These are phyloP conservation scores for Lentinula aciculospora DNA, from an alignment of 768 basidiomycete genomes.

Conservation along the genomic window DNA sequence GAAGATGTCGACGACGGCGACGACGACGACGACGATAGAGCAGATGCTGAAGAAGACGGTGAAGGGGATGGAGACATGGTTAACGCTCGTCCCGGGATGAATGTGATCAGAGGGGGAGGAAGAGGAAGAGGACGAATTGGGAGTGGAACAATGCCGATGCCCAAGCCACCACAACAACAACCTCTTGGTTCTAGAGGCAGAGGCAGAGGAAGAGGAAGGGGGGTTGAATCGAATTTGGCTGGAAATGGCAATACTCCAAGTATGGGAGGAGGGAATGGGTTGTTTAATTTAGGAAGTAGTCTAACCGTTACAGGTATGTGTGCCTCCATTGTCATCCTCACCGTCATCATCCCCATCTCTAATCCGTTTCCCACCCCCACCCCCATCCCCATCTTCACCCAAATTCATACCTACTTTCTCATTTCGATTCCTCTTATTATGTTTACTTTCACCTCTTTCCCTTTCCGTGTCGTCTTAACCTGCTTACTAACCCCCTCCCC, in stretches of 20 bases:
- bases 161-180: no score
- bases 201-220: not conserved
- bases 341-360: not conserved
- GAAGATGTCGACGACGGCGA: not conserved
- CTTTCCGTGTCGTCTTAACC: no score
- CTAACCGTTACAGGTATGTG: constrained; percentile 76
- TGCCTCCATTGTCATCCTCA: not conserved
- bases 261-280: constrained; percentile 46
- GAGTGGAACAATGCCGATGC: not conserved
- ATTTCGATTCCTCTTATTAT: no score
- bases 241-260: no score
- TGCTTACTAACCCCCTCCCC: no score
- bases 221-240: not conserved
- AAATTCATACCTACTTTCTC: no score
- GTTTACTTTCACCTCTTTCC: no score
- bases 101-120: not conserved
- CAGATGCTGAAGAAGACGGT: constrained; percentile 58
- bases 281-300: constrained; percentile 76
- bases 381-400: no score
- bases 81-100: not conserved
- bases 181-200: no score
- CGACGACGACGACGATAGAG: no score
- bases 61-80: constrained; percentile 27
- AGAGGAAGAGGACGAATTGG: not conserved
- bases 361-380: no score